Percentiles rank a stretch among this genome's conserved stretches.
Evolutionary conservation across 164 flowering plant species (phyloP).

Genomic region (Chloranthus sessilifolius): DNA sequence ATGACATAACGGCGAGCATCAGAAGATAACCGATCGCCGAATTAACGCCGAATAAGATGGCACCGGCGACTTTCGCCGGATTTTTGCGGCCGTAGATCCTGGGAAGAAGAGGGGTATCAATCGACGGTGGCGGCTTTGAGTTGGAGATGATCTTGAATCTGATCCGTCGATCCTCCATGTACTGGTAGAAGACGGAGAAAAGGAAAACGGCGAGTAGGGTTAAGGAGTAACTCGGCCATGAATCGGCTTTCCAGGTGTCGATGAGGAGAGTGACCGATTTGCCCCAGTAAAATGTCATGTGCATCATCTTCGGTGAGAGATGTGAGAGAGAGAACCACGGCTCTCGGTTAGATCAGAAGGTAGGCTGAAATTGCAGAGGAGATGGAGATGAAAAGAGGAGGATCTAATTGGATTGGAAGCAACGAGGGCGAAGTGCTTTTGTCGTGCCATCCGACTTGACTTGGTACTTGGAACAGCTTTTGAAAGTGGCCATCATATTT

Average conservation of each 20-base stretch:
- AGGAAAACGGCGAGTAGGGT: conserved; percentile 56
- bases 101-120: conserved; percentile 23
- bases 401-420: no score
- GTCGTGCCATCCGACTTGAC: no score
- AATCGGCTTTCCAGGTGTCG: conserved; percentile 62
- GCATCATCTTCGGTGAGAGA: conserved; percentile 61
- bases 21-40: conserved; percentile 65
- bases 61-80: conserved; percentile 21
- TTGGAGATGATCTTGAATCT: conserved; percentile 27
- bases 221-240: conserved; percentile 55
- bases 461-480: no score
- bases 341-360: no score
- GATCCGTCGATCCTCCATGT: conserved; percentile 68
- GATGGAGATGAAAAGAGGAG: no score
- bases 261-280: conserved; percentile 54
- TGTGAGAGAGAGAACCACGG: conserved; percentile 3
- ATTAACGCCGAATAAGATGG: conserved; percentile 47
- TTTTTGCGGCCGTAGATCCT: background rate
- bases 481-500: no score
- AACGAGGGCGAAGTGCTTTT: no score
- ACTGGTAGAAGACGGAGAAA: conserved; percentile 73
- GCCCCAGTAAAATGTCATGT: conserved; percentile 98
- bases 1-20: conserved; percentile 84
- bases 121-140: background rate
- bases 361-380: no score